Evolutionary conservation across 2,329 filamentous ascomycete species (phyloP), one percentile per base, ranked within the genome.

Genomic region (Emergomyces africanus): DNA sequence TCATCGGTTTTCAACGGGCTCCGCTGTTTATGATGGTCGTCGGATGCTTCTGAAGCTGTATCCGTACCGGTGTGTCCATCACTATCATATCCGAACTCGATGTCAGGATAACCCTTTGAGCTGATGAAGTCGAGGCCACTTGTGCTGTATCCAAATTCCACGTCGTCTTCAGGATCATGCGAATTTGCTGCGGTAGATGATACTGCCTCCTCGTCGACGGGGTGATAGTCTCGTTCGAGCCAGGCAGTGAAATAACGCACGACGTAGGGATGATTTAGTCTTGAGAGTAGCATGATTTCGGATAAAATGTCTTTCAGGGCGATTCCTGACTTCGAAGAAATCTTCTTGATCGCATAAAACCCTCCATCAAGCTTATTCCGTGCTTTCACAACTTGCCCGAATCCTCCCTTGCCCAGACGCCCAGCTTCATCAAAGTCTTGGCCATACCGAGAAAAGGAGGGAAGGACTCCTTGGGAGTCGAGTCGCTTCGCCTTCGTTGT

Each of bases 331-430:
- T 86, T 86, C 65, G 94, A 89, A 0, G 85, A 89, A 62, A 99
- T 94, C 71, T 97, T 96, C 72, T 99, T 99, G 70, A 99, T 89
- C 20, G 94, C 94, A 73, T 97, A 99, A 49, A 95, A 86, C 60
- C 91, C 88, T 0, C 89, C 89, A 70, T 97, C 94, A 3, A 96
- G 83, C 74, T 94, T 96, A 72, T 96, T 95, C 37, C 92, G 83
- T 2, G 92, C 92, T 71, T 96, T 95, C 59, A 97, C 90, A 25
- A 99, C 94, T 73, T 96, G 90, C 5, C 94, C 94, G 73, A 96
- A 99, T 0, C 92, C 94, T 49, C 94, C 94, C 70, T 92, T 95
- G 2, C 94, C 94, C 14, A 99, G 79, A 4, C 88, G 83, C 15
- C 89, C 90, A 68, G 94, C 86, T 73, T 97, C 91, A 20, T 91